Conservation (phyloP, 148 eudicot species). For the Spergularia bocconei region DNA sequence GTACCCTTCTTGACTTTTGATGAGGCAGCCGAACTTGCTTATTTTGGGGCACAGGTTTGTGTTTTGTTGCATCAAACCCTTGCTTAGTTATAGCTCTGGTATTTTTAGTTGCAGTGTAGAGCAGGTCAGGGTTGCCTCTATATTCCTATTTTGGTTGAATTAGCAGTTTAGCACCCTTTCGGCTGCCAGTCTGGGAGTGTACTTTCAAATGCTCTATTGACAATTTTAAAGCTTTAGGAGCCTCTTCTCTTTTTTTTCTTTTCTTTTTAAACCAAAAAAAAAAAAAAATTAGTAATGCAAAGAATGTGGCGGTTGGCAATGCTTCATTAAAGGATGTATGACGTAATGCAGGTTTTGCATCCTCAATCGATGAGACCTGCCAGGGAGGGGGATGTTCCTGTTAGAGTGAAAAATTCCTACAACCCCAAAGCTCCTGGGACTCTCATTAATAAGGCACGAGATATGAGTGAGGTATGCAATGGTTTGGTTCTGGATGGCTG, state of each 20-base stretch:
- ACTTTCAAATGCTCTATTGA: neutral
- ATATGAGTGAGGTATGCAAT: constrained; percentile 75
- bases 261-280: neutral
- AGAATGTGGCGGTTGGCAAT: neutral
- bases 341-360: constrained; percentile 75
- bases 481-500: constrained; percentile 6
- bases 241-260: neutral
- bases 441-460: constrained; percentile 66
- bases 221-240: neutral
- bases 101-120: neutral
- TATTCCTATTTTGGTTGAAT: neutral
- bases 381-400: constrained; percentile 88
- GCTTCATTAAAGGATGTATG: neutral
- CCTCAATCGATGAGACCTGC: constrained; percentile 99
- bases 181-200: neutral
- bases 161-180: neutral
- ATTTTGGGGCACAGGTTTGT: constrained; percentile 97
- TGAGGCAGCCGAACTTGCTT: constrained; percentile 99
- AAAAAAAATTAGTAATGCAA: neutral
- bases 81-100: neutral
- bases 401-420: constrained; percentile 95
- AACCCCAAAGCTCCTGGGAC: constrained; percentile 98
- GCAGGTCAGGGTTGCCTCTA: neutral
- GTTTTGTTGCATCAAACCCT: neutral
- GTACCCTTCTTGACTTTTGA: constrained; percentile 92